Evolutionary conservation across 2,329 filamentous ascomycete species (phyloP), one percentile per base, ranked within the genome.

Genomic region (Stagonosporopsis cucurbitacearum): DNA sequence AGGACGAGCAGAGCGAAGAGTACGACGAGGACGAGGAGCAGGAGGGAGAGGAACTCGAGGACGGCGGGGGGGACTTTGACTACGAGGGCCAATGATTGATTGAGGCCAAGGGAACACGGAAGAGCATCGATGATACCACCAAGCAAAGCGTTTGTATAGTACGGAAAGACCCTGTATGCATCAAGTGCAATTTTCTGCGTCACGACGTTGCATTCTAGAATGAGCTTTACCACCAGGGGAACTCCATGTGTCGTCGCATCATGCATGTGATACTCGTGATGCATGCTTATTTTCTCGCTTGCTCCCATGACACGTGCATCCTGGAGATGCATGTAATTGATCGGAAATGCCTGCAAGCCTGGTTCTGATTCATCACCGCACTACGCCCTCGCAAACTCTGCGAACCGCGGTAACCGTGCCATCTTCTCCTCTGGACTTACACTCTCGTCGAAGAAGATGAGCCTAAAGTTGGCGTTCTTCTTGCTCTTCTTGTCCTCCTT

Each of bases 341-440:
- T 26, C 25, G 5, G 25, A 26, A 26, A 9, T 26, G n/a, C n/a
- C n/a, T n/a, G n/a, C n/a, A n/a, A n/a, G n/a, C n/a, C n/a, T n/a
- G n/a, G n/a, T n/a, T n/a, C n/a, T n/a, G n/a, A 15, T 33, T 6
- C 15, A 15, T 33, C 32, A 15, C 6, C 30, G 3, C 30, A 3
- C 57, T 65, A 72, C 45, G 63, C 60, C 56, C 63, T 54, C 46
- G 65, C 60, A 49, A 66, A 68, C 39, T 63, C 62, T 0, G 88
- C 86, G 79, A 96, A 96, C 76, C 86, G 88, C 58, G 89, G 82
- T 79, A 95, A 79, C 71, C 80, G 78, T 25, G 91, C 89, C 90
- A 96, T 92, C 78, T 88, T 91, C 82, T 96, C 93, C 79, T 97
- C 93, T 1, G 92, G 90, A 68, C 90, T 95, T 69, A 87, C 80